Conservation (phyloP, 1,284 basidiomycete species). For the Malassezia arunalokei region DNA sequence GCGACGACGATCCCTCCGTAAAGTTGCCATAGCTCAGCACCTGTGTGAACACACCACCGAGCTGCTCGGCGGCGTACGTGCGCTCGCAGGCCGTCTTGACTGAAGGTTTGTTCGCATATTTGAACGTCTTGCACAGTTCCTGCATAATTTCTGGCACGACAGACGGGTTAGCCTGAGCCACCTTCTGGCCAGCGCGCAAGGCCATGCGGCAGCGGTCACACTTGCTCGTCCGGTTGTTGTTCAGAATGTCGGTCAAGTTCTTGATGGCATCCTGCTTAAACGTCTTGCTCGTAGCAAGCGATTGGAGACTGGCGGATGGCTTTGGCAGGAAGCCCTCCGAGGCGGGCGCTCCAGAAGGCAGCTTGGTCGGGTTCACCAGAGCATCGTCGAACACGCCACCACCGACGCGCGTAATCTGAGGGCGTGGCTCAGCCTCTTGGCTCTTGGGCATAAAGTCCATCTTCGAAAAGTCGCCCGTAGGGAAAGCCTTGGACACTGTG, state of each 20-base stretch:
- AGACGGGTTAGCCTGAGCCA: constrained; percentile 57
- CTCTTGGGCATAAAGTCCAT: constrained; percentile 24
- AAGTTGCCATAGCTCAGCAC: constrained; percentile 40
- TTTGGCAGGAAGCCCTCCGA: constrained; percentile 28
- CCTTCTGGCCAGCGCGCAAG: constrained; percentile 58
- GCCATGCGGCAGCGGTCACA: constrained; percentile 58
- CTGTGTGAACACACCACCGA: constrained; percentile 32
- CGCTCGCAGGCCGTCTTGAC: constrained; percentile 51
- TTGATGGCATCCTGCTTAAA: constrained; percentile 47
- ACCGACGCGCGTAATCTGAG: constrained; percentile 28
- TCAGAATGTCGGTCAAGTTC: constrained; percentile 37
- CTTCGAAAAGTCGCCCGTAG: constrained; percentile 34
- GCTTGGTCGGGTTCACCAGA: constrained; percentile 56
- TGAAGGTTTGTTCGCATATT: constrained; percentile 49
- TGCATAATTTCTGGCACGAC: constrained; percentile 55
- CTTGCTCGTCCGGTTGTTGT: constrained; percentile 44
- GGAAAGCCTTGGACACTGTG: constrained; percentile 38
- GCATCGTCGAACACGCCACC: constrained; percentile 48
- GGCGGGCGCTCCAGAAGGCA: constrained; percentile 53
- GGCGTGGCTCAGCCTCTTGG: constrained; percentile 27
- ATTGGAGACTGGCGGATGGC: constrained; percentile 26
- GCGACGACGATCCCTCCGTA: constrained; percentile 22
- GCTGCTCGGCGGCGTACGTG: constrained; percentile 19
- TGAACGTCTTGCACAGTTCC: constrained; percentile 56
- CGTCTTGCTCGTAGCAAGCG: constrained; percentile 46